These are phyloP conservation scores for Diplocarpon mali DNA, from an alignment of 2,329 filamentous ascomycete species.

Conservation along the genomic window DNA sequence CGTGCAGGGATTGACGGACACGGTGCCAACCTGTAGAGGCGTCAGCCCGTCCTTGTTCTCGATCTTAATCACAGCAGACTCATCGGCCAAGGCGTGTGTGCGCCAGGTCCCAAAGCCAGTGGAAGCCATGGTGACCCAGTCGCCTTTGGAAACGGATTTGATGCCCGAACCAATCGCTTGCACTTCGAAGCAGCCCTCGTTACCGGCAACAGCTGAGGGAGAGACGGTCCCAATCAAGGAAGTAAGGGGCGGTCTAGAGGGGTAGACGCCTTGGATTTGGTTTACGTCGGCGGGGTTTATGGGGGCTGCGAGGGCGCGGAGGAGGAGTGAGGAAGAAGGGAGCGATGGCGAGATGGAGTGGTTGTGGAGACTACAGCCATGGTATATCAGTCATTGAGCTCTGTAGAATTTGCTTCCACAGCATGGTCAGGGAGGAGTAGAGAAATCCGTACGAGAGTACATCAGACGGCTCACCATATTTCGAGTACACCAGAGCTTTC, in stretches of 20 bases:
- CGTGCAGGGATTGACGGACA: conserved; percentile 86
- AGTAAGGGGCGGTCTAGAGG: conserved; percentile 68
- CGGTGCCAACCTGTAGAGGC: conserved; percentile 71
- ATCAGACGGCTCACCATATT: conserved; percentile 64
- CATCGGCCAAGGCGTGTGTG: conserved; percentile 66
- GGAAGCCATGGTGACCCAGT: conserved; percentile 85
- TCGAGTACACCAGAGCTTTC: conserved; percentile 67
- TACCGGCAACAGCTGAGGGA: conserved; percentile 71
- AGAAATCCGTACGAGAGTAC: conserved; percentile 44
- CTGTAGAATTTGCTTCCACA: not conserved
- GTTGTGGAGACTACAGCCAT: conserved; percentile 45
- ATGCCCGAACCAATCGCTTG: conserved; percentile 49
- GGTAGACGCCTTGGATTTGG: conserved; percentile 94
- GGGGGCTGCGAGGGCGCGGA: conserved; percentile 74
- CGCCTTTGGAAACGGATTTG: conserved; percentile 52
- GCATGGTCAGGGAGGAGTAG: not conserved
- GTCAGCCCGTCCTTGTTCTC: conserved; percentile 59
- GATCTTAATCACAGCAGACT: conserved; percentile 54
- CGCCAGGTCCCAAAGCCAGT: conserved; percentile 90
- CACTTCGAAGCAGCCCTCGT: conserved; percentile 93
- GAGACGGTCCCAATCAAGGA: conserved; percentile 63
- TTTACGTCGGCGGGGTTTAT: conserved; percentile 98
- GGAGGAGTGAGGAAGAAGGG: conserved; percentile 30
- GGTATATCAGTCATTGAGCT: conserved; percentile 5
- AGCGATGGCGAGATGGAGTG: conserved; percentile 53